These are phyloP conservation scores for Penicillium lividum DNA, from an alignment of 495 filamentous ascomycete genomes.

Conservation along the genomic window DNA sequence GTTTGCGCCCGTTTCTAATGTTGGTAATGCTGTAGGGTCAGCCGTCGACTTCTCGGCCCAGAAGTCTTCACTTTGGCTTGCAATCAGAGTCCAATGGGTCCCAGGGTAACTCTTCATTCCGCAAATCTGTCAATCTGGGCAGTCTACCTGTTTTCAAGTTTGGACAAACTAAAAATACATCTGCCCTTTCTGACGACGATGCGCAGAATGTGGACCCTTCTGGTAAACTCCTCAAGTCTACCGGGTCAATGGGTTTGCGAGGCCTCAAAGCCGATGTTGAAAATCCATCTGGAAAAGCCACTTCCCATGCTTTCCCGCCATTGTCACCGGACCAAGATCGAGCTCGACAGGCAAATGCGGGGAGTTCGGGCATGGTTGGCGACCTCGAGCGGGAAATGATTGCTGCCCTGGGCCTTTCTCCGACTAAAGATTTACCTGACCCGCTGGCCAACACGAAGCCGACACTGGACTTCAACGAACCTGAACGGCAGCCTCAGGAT, in stretches of 20 bases:
- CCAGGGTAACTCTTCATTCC: constrained; percentile 20
- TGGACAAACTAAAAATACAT: constrained; percentile 6
- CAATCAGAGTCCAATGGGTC: constrained; percentile 15
- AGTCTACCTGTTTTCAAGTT: constrained; percentile 32
- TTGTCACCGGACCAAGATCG: constrained; percentile 5
- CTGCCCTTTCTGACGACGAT: constrained; percentile 1
- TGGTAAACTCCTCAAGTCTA: constrained; percentile 13
- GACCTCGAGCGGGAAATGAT: constrained; percentile 30
- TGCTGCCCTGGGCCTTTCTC: constrained; percentile 29
- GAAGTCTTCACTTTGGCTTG: constrained; percentile 18
- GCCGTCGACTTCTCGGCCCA: constrained; percentile 29
- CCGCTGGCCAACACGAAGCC: not conserved
- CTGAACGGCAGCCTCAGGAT: not conserved
- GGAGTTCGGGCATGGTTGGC: constrained; percentile 6
- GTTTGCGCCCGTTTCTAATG: constrained; percentile 28
- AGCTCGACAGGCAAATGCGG: not conserved
- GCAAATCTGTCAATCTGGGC: constrained; percentile 27
- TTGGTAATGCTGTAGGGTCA: constrained; percentile 48
- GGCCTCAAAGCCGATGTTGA: not conserved
- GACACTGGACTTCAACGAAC: not conserved
- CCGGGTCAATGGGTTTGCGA: constrained; percentile 9
- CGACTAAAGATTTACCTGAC: constrained; percentile 15
- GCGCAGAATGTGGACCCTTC: constrained; percentile 3
- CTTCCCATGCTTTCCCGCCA: not conserved
- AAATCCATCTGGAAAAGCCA: not conserved